Base-by-base conservation (phyloP, 2,329 filamentous ascomycete genomes). In the Diaporthe eres region DNA sequence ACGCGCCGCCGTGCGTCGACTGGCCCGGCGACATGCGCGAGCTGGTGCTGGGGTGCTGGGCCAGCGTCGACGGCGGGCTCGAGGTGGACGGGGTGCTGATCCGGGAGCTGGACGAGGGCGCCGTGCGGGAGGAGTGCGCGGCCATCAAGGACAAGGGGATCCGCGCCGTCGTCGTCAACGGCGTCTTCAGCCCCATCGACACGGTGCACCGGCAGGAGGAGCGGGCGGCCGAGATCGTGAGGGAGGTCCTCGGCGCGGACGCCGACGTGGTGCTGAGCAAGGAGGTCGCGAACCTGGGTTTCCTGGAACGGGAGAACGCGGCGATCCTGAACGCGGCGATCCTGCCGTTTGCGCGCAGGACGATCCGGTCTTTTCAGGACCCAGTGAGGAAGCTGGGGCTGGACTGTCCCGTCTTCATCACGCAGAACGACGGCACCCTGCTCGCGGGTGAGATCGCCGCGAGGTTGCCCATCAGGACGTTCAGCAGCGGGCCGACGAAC, bases 241-340 rank as follows among this genome's bases (percentile, higher is more conserved):
- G 80, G 8, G 77, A 80, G 2, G 83, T 85, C 57, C 80, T 88
- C 0, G 74, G 74, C 12, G 84, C 85, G 0, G 85, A 81, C 0
- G 83, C 81, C 67, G 84, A 89, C 71, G 84, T 91, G 3, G 87
- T 90, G 3, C 85, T 85, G 70, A 89, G 88, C 13, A 86, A 86
- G 68, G 87, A 89, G 19, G 87, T 90, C 3, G 89, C 88, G 19
- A 90, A 86, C 77, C 81, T 89, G 15, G 89, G 84, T 53, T 90
- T 91, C 72, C 82, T 92, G 10, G 91, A 92, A 82, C 86, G 92
- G 51, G 92, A 93, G 81, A 93, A 93, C 79, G 91, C 91, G 0
- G 88, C 90, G 2, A 91, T 93, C 25, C 83, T 93, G 28, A 93
- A 93, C 77, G 91, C 91, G 0, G 88, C 90, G 2, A 91, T 93